Evolutionary conservation across 2,329 filamentous ascomycete genomes (phyloP).

Genomic region (Penicillium freii): DNA sequence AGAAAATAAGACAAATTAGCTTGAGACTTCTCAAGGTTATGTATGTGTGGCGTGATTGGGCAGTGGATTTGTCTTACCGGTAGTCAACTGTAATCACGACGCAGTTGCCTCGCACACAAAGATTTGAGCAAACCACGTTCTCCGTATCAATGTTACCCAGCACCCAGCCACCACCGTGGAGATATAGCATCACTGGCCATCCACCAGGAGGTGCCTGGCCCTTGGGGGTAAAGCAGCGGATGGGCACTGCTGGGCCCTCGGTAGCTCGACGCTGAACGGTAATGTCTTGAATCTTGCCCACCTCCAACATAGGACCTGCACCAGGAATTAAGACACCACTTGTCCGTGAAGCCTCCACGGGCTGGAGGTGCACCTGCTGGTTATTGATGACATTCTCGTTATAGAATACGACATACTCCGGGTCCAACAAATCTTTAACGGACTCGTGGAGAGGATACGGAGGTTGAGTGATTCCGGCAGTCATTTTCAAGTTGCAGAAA

Average conservation of each 20-base stretch:
- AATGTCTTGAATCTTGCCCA: conserved; percentile 50
- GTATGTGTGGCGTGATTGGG: neutral
- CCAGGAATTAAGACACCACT: conserved; percentile 55
- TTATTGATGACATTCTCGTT: conserved; percentile 52
- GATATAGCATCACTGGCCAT: conserved; percentile 58
- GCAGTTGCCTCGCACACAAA: conserved; percentile 51
- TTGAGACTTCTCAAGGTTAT: neutral
- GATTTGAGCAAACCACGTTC: conserved; percentile 56
- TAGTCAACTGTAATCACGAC: conserved; percentile 59
- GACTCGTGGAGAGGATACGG: conserved; percentile 52
- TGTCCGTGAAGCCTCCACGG: conserved; percentile 52
- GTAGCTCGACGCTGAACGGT: conserved; percentile 46
- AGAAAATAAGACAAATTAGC: neutral
- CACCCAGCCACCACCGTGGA: conserved; percentile 61
- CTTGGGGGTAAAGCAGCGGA: conserved; percentile 54
- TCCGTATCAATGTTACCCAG: conserved; percentile 58
- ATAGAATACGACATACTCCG: conserved; percentile 55
- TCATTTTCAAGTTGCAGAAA: neutral
- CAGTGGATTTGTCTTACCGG: conserved; percentile 38
- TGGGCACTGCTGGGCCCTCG: conserved; percentile 48
- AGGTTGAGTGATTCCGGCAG: conserved; percentile 27
- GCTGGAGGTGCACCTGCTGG: conserved; percentile 56
- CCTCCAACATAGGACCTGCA: conserved; percentile 49
- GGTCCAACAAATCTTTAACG: conserved; percentile 47
- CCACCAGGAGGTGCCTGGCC: conserved; percentile 46